Percentiles rank a stretch among this genome's conserved stretches.
phyloP scores from a whole-genome alignment of 2,329 filamentous ascomycete species.

The Phaeosphaeriaceae sp. region DNA sequence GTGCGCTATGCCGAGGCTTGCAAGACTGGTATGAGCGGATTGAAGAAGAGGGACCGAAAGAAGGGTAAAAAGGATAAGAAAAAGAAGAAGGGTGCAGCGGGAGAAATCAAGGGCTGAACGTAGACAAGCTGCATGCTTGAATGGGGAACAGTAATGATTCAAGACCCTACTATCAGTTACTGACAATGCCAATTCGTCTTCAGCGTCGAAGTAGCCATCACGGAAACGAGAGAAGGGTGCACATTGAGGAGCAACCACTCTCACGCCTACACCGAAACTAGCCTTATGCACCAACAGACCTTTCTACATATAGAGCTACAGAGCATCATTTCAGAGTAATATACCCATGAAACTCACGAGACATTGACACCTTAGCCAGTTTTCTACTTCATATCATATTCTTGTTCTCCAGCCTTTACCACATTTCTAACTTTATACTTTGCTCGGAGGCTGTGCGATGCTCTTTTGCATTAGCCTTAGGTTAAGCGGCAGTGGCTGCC shows the following conservation, averaged over 20 bases:
- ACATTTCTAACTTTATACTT: background rate
- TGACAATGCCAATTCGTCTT: background rate
- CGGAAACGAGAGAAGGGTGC: too few species aligned
- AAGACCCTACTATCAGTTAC: background rate
- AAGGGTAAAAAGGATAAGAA: slow-evolving; percentile 81
- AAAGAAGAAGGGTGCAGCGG: slow-evolving; percentile 62
- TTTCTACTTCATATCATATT: too few species aligned
- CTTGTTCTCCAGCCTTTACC: background rate
- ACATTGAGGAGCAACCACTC: too few species aligned
- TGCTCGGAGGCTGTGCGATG: slow-evolving; percentile 1
- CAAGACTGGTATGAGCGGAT: slow-evolving; percentile 82
- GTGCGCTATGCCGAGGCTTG: slow-evolving; percentile 86
- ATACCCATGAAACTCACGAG: too few species aligned
- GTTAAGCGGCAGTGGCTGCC: slow-evolving; percentile 68
- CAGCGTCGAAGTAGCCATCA: too few species aligned
- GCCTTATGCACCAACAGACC: too few species aligned
- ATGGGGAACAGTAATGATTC: background rate
- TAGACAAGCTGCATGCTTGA: slow-evolving; percentile 9
- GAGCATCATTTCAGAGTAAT: too few species aligned
- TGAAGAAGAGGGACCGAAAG: slow-evolving; percentile 94
- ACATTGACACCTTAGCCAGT: too few species aligned
- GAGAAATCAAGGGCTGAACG: slow-evolving; percentile 30
- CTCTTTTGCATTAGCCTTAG: slow-evolving; percentile 55
- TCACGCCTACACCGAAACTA: too few species aligned
- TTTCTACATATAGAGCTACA: too few species aligned